phyloP scores from a whole-genome alignment of 2,329 filamentous ascomycete genomes.

The Trichoderma atroviride region DNA sequence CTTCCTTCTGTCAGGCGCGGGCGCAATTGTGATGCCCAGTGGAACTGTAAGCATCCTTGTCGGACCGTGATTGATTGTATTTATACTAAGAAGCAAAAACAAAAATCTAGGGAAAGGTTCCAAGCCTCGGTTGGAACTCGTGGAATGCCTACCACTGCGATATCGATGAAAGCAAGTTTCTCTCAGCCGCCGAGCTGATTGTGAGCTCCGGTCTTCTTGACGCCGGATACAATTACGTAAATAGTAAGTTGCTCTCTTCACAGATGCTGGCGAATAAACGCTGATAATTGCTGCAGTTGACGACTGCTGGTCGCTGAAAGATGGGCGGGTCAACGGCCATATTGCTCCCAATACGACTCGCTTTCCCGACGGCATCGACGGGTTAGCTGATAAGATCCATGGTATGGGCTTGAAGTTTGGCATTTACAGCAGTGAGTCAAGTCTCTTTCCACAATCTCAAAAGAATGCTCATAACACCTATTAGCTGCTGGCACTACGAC shows the following conservation, averaged over 20 bases:
- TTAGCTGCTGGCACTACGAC: constrained; percentile 31
- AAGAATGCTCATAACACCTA: background rate
- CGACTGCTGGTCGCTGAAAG: constrained; percentile 62
- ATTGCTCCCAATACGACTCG: constrained; percentile 51
- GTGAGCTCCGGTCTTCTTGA: constrained; percentile 54
- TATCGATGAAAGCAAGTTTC: constrained; percentile 53
- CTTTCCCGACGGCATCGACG: constrained; percentile 62
- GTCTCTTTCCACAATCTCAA: background rate
- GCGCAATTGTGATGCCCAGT: constrained; percentile 22
- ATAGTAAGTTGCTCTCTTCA: constrained; percentile 37
- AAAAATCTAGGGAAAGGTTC: constrained; percentile 34
- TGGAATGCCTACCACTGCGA: constrained; percentile 58
- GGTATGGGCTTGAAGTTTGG: constrained; percentile 61
- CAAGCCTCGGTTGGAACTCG: constrained; percentile 53
- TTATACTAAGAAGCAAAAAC: background rate
- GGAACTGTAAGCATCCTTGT: constrained; percentile 10
- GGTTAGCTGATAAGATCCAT: constrained; percentile 57
- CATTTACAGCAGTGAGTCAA: constrained; percentile 60
- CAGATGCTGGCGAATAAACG: background rate
- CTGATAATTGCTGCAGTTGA: constrained; percentile 45
- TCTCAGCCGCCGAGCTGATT: constrained; percentile 50
- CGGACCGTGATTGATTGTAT: background rate
- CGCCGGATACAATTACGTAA: constrained; percentile 60
- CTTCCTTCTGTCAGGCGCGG: background rate
- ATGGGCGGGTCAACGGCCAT: constrained; percentile 36